Conservation (phyloP, 352 stramenopile species). For the Pelagophyceae sp. region DNA sequence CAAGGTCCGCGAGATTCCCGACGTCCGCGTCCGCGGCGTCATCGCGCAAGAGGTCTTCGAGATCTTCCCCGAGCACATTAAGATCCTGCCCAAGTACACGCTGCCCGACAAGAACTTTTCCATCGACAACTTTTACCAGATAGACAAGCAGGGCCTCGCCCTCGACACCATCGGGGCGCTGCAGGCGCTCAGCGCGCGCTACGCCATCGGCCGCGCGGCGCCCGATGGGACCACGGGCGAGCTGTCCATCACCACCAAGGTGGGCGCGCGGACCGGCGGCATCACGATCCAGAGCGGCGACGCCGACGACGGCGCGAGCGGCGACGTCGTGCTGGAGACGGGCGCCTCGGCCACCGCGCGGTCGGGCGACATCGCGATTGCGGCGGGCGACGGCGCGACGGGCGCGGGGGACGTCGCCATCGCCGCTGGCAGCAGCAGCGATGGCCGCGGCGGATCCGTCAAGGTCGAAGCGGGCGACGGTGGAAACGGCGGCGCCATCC, state of each 20-base stretch:
- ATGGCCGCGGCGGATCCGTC: neutral
- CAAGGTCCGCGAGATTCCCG: conserved; percentile 60
- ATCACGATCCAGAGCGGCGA: neutral
- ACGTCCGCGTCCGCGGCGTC: conserved; percentile 65
- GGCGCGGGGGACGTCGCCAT: neutral
- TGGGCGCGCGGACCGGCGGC: neutral
- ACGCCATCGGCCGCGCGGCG: conserved; percentile 15
- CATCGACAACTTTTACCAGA: conserved; percentile 78
- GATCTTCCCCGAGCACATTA: conserved; percentile 82
- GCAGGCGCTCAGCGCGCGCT: conserved; percentile 60
- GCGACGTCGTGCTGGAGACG: neutral
- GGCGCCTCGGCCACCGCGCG: neutral
- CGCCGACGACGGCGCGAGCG: neutral
- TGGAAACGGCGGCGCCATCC: neutral
- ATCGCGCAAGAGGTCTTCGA: conserved; percentile 80
- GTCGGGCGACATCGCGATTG: neutral
- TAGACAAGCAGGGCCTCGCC: conserved; percentile 80
- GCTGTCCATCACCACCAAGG: conserved; percentile 17
- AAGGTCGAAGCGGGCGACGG: conserved; percentile 8
- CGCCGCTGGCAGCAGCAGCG: neutral
- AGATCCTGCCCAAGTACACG: conserved; percentile 60
- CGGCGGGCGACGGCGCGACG: neutral
- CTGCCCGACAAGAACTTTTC: conserved; percentile 73
- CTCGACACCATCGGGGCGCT: conserved; percentile 77
- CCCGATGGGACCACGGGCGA: conserved; percentile 14